These are phyloP conservation scores for Pouteria campechiana DNA, from an alignment of 179 eudicot genomes.

Conservation along the genomic window DNA sequence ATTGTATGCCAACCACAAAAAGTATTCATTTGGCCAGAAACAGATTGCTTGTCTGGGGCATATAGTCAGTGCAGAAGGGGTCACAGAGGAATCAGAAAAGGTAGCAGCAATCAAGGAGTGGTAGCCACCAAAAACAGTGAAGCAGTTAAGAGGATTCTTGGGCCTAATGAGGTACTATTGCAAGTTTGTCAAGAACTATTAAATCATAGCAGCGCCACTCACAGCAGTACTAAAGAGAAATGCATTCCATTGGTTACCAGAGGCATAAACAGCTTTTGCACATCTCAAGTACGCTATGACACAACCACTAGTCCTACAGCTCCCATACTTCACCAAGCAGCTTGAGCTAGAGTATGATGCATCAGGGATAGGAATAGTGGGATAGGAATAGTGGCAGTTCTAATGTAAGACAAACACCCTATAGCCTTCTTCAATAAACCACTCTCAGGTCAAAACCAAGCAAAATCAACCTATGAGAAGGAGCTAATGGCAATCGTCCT, in stretches of 20 bases:
- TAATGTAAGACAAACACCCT: slow-evolving; percentile 1
- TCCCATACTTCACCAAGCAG: background rate
- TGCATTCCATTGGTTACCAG: no score
- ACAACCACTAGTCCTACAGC: background rate
- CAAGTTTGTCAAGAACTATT: background rate
- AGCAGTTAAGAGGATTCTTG: background rate
- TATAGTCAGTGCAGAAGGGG: background rate
- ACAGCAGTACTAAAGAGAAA: no score
- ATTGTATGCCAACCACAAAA: background rate
- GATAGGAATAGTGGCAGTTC: background rate
- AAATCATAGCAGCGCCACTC: no score
- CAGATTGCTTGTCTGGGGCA: background rate
- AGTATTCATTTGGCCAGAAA: no score
- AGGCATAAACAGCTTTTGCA: no score
- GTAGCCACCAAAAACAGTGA: background rate
- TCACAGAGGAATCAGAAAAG: background rate
- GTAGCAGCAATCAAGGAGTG: background rate
- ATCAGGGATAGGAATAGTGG: background rate
- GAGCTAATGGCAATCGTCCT: slow-evolving; percentile 4
- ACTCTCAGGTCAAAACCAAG: background rate
- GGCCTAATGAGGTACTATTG: background rate
- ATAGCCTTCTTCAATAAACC: slow-evolving; percentile 7
- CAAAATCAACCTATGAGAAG: slow-evolving; percentile 3
- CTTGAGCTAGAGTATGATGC: slow-evolving; percentile 8
- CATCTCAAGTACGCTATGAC: background rate